phyloP scores from a whole-genome alignment of 192 early-diverging fungal genomes.

The Tieghemiomyces parasiticus region DNA sequence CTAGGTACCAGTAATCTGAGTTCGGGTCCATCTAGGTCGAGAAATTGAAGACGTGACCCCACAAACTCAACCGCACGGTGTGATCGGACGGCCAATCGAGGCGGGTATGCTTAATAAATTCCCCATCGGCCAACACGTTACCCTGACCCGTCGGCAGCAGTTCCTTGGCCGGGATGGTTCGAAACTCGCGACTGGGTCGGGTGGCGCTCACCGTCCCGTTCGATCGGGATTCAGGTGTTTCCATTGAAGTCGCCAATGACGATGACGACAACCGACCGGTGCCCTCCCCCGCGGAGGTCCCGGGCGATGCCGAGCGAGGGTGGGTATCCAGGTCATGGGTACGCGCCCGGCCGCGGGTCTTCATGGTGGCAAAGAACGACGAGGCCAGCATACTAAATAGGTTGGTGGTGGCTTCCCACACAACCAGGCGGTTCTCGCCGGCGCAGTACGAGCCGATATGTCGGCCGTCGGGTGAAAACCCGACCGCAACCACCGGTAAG shows the following conservation, averaged over 20 bases:
- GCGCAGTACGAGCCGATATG: slow-evolving; percentile 40
- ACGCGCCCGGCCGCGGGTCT: slow-evolving; percentile 2
- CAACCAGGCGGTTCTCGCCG: neutral
- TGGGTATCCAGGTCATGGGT: neutral
- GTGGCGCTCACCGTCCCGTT: neutral
- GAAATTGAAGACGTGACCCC: neutral
- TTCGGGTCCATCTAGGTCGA: no score
- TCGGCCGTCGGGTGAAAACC: slow-evolving; percentile 67
- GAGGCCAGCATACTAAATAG: slow-evolving; percentile 4
- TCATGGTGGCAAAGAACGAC: slow-evolving; percentile 1
- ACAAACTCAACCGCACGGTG: neutral
- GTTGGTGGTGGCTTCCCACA: slow-evolving; percentile 9
- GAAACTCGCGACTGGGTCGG: neutral
- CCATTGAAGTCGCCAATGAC: neutral
- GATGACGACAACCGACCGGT: neutral
- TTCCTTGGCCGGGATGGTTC: neutral
- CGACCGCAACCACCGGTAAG: slow-evolving; percentile 44
- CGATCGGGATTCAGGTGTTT: neutral
- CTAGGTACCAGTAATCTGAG: no score
- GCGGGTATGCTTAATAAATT: neutral
- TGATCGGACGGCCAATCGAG: slow-evolving; percentile 1
- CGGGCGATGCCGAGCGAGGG: neutral
- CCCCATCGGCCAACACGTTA: neutral
- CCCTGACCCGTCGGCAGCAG: neutral
- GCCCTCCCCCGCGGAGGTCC: neutral